These are phyloP conservation scores for Neostapfia colusana DNA, from an alignment of 176 grass and related monocot genomes.

Conservation along the genomic window DNA sequence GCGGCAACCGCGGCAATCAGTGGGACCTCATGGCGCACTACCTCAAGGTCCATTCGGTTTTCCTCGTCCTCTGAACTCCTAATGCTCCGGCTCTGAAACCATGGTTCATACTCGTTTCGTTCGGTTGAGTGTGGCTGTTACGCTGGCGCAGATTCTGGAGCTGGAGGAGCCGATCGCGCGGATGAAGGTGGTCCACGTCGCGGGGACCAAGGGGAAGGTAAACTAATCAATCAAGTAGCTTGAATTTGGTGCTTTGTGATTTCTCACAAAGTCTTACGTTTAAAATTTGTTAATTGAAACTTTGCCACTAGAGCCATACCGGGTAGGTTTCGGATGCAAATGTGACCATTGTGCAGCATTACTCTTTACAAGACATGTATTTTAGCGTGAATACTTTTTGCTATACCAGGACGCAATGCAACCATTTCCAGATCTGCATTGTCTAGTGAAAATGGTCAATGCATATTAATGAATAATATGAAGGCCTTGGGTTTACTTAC, in stretches of 20 bases:
- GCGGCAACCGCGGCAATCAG: constrained; percentile 67
- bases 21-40: constrained; percentile 84
- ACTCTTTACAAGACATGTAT: background rate
- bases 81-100: background rate
- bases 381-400: background rate
- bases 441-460: constrained; percentile 1
- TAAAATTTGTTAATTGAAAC: background rate
- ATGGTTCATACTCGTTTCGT: background rate
- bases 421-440: background rate
- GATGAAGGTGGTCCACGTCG: constrained; percentile 88
- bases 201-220: constrained; percentile 96
- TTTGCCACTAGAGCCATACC: background rate
- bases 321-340: background rate
- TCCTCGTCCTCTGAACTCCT: background rate
- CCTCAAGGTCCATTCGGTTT: constrained; percentile 48
- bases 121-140: background rate
- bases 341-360: background rate
- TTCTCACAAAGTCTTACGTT: background rate
- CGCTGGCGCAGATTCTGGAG: constrained; percentile 49
- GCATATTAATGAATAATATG: background rate
- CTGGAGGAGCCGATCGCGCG: constrained; percentile 63
- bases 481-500: background rate
- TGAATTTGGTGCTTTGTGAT: background rate
- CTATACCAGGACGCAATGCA: background rate
- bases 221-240: background rate